A percentile compares a stretch with the other conserved stretches of the same genome.
phyloP scores from a whole-genome alignment of 805 yeast species.

The Ogataea polymorpha region DNA sequence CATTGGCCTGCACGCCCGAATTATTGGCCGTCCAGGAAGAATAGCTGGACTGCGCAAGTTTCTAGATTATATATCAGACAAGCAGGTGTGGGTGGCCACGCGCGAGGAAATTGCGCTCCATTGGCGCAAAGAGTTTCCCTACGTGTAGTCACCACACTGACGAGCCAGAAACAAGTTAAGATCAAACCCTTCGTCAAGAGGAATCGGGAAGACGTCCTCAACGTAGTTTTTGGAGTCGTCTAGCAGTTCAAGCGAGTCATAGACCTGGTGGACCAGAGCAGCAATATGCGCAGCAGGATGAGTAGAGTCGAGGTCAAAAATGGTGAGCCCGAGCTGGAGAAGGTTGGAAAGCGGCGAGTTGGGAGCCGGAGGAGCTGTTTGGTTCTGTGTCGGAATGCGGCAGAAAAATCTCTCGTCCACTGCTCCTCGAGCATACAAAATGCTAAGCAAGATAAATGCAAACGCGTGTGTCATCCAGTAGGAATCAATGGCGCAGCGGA shows the following conservation, averaged over 20 bases:
- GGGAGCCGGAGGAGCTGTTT: constrained; percentile 13
- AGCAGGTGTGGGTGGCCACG: constrained; percentile 38
- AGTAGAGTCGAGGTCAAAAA: constrained; percentile 10
- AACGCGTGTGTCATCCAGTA: constrained; percentile 23
- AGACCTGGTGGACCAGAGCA: constrained; percentile 13
- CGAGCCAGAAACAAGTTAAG: constrained; percentile 8
- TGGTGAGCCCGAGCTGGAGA: constrained; percentile 13
- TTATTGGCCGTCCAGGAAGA: constrained; percentile 37
- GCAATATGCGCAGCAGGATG: constrained; percentile 17
- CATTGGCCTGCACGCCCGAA: constrained; percentile 35
- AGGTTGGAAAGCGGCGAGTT: constrained; percentile 16
- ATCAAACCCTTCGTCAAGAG: constrained; percentile 13
- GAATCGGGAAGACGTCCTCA: constrained; percentile 17
- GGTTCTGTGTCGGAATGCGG: constrained; percentile 11
- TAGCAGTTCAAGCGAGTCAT: constrained; percentile 12
- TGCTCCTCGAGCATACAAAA: constrained; percentile 17
- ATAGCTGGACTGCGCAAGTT: constrained; percentile 35
- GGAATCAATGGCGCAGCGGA: constrained; percentile 16
- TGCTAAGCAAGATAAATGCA: constrained; percentile 15
- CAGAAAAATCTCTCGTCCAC: constrained; percentile 18
- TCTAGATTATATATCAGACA: constrained; percentile 31
- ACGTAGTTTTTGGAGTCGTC: constrained; percentile 12
- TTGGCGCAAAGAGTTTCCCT: constrained; percentile 15
- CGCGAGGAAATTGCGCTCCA: constrained; percentile 34
- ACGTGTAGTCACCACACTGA: constrained; percentile 1